Percentiles rank a stretch among this genome's conserved stretches.
Evolutionary conservation across 805 yeast genomes (phyloP).

Genomic region (Wickerhamomyces hampshirensis): DNA sequence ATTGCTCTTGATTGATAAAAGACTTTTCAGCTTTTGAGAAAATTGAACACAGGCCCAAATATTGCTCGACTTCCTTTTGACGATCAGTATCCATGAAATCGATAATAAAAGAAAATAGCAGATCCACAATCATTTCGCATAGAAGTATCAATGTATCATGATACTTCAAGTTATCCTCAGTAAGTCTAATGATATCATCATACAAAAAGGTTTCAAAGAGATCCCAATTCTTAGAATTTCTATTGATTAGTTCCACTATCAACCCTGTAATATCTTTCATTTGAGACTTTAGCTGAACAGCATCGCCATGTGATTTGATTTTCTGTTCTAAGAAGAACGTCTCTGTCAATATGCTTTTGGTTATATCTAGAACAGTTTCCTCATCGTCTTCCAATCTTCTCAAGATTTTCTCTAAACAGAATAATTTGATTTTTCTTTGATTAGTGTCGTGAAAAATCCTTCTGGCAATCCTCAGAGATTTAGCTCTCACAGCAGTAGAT

Average conservation of each 20-base stretch:
- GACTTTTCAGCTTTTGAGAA: conserved; percentile 49
- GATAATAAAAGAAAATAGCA: conserved; percentile 32
- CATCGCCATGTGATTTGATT: conserved; percentile 1
- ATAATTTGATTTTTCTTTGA: conserved; percentile 29
- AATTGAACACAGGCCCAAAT: conserved; percentile 48
- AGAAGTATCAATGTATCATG: conserved; percentile 19
- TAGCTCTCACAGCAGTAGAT: conserved; percentile 60
- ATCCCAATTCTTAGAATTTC: conserved; percentile 35
- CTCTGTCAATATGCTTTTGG: conserved; percentile 33
- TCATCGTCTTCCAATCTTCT: conserved; percentile 68
- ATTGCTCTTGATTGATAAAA: conserved; percentile 61
- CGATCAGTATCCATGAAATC: conserved; percentile 27
- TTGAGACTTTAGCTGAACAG: neutral
- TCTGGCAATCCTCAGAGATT: conserved; percentile 49
- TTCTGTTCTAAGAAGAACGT: conserved; percentile 30
- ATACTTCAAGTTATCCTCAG: conserved; percentile 16
- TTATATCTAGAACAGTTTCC: conserved; percentile 40
- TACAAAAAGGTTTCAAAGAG: conserved; percentile 45
- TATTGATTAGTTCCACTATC: conserved; percentile 34
- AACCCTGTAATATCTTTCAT: conserved; percentile 15
- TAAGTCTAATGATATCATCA: conserved; percentile 35
- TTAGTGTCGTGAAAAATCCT: conserved; percentile 38
- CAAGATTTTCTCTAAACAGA: conserved; percentile 48
- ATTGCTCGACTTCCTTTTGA: conserved; percentile 26
- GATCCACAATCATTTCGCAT: conserved; percentile 29